A percentile compares a stretch with the other conserved stretches of the same genome.
Conservation (phyloP, 148 eudicot species). For the Dianthus caryophyllus region DNA sequence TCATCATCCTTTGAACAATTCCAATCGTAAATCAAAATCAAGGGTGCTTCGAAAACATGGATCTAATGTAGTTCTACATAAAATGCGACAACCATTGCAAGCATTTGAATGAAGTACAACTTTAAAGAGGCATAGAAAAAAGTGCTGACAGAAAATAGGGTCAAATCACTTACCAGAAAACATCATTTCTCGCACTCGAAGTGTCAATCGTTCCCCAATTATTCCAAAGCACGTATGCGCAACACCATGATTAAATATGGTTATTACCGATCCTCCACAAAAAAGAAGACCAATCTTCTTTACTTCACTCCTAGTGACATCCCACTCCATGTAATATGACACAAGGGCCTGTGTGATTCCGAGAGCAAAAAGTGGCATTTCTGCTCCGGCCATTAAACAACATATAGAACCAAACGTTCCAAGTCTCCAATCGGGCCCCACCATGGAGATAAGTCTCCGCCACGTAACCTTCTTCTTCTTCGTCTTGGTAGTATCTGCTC, state of each 20-base stretch:
- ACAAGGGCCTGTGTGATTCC: conserved; percentile 95
- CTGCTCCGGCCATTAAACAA: conserved; percentile 74
- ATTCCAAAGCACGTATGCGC: conserved; percentile 78
- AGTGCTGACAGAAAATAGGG: background rate
- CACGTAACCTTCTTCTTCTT: conserved; percentile 43
- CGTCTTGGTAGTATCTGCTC: conserved; percentile 31
- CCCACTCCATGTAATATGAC: conserved; percentile 97
- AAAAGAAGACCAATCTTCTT: conserved; percentile 74
- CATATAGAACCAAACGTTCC: conserved; percentile 71
- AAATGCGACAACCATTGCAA: background rate
- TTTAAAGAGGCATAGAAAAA: background rate
- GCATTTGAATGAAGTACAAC: background rate
- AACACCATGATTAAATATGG: conserved; percentile 60
- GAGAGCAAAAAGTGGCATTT: conserved; percentile 91
- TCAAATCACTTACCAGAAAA: conserved; percentile 60
- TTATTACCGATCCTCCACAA: conserved; percentile 62
- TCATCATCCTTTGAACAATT: too few species aligned
- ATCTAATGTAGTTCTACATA: background rate
- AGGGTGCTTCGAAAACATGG: too few species aligned
- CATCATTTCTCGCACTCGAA: conserved; percentile 87
- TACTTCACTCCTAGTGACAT: conserved; percentile 63
- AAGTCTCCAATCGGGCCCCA: conserved; percentile 80
- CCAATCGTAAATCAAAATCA: too few species aligned
- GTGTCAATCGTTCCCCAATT: conserved; percentile 93
- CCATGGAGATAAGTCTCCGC: conserved; percentile 72